Percentiles rank a stretch among this genome's conserved stretches.
phyloP scores from a whole-genome alignment of 148 eudicot genomes.

The Vaccinium macrocarpon region DNA sequence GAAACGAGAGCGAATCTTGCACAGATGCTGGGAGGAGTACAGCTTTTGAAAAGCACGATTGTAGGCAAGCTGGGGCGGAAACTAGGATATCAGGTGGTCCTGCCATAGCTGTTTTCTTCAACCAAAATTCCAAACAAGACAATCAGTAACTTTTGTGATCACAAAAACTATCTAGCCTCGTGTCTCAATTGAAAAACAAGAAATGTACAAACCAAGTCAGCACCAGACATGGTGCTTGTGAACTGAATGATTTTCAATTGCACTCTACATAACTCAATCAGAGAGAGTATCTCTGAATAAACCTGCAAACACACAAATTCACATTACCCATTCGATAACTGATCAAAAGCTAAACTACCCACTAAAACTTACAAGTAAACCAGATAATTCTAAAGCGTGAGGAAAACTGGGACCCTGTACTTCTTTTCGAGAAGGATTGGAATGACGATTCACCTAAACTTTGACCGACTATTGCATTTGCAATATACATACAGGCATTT shows the following conservation, averaged over 20 bases:
- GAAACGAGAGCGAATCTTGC: slow-evolving; percentile 81
- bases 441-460: neutral
- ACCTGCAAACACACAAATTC: slow-evolving; percentile 42
- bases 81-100: slow-evolving; percentile 86
- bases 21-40: slow-evolving; percentile 58
- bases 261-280: slow-evolving; percentile 79
- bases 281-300: slow-evolving; percentile 54
- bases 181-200: neutral
- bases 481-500: neutral
- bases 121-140: neutral
- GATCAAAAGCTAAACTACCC: neutral
- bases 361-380: neutral
- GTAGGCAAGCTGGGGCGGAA: slow-evolving; percentile 81
- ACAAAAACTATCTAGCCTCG: neutral
- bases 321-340: neutral
- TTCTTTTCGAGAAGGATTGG: neutral
- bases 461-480: neutral
- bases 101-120: slow-evolving; percentile 6
- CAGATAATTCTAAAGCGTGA: neutral
- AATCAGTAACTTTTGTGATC: neutral
- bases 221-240: slow-evolving; percentile 52
- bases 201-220: slow-evolving; percentile 71
- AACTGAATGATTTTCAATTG: slow-evolving; percentile 72
- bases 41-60: slow-evolving; percentile 56
- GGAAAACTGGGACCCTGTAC: neutral